Evolutionary conservation across 805 yeast species (phyloP).

Genomic region (Candida caryicola): DNA sequence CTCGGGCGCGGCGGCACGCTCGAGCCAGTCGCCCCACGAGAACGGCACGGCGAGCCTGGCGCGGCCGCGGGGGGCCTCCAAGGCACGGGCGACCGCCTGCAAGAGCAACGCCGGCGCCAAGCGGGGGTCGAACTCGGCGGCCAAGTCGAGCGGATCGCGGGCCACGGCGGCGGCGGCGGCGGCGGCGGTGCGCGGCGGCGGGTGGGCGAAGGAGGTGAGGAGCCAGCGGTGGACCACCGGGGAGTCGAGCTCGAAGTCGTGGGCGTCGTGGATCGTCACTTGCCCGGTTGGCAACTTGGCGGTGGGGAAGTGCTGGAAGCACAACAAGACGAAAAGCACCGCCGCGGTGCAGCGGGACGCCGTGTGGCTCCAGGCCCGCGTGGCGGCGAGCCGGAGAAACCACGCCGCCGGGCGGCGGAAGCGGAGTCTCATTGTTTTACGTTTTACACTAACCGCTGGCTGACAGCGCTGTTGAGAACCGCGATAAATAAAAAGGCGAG

Average conservation of each 20-base stretch:
- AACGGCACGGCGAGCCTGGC: slow-evolving; percentile 26
- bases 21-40: slow-evolving; percentile 29
- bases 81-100: slow-evolving; percentile 2
- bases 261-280: slow-evolving; percentile 2
- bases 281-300: background rate
- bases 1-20: background rate
- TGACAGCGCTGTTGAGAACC: too few relatives aligned
- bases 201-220: background rate
- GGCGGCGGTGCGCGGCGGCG: too few relatives aligned
- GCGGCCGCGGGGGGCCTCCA: slow-evolving; percentile 14
- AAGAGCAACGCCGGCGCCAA: slow-evolving; percentile 28
- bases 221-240: background rate
- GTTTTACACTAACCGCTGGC: too few relatives aligned
- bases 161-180: too few relatives aligned
- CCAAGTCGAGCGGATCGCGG: background rate
- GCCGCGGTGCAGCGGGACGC: too few relatives aligned
- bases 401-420: too few relatives aligned
- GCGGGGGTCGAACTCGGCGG: slow-evolving; percentile 26
- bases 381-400: too few relatives aligned
- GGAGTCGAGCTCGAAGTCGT: background rate
- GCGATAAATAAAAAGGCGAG: too few relatives aligned
- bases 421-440: too few relatives aligned
- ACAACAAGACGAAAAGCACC: background rate
- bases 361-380: too few relatives aligned
- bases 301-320: background rate